phyloP scores from a whole-genome alignment of 352 stramenopile species.

The Pythium chondricola region DNA sequence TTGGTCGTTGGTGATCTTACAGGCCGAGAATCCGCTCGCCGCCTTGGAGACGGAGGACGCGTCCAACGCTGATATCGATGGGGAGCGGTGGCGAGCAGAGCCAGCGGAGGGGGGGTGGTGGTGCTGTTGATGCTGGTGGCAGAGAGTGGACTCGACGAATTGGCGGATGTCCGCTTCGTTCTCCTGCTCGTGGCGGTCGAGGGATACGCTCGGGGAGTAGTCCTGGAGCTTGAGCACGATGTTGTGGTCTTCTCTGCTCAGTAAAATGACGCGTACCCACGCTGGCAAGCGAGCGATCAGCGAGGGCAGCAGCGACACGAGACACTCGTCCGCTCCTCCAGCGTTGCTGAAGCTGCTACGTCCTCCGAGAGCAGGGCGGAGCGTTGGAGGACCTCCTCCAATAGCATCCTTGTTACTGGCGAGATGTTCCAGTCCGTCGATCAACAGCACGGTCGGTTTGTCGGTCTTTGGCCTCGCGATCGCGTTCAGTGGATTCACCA shows the following conservation, averaged over 20 bases:
- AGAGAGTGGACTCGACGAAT: slow-evolving; percentile 21
- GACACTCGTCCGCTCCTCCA: slow-evolving; percentile 30
- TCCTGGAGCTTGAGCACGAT: slow-evolving; percentile 55
- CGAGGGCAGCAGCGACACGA: slow-evolving; percentile 51
- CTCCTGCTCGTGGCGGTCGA: slow-evolving; percentile 38
- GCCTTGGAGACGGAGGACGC: background rate
- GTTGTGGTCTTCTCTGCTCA: slow-evolving; percentile 55
- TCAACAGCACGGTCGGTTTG: slow-evolving; percentile 53
- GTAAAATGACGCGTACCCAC: slow-evolving; percentile 60
- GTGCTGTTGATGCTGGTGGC: slow-evolving; percentile 2
- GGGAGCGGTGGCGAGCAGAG: slow-evolving; percentile 10
- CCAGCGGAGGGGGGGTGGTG: background rate
- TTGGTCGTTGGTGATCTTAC: slow-evolving; percentile 24
- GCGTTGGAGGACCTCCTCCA: background rate
- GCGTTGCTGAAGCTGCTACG: background rate
- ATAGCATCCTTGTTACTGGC: slow-evolving; percentile 14
- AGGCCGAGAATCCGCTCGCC: too few relatives aligned
- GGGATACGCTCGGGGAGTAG: slow-evolving; percentile 33
- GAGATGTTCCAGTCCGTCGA: slow-evolving; percentile 63
- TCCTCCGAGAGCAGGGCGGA: slow-evolving; percentile 11
- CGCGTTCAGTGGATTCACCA: slow-evolving; percentile 57
- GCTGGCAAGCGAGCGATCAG: slow-evolving; percentile 44
- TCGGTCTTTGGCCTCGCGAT: slow-evolving; percentile 44
- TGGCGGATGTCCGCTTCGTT: slow-evolving; percentile 45
- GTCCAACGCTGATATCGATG: slow-evolving; percentile 9